Conservation (phyloP, 2,329 filamentous ascomycete species). For the Sarocladium oryzae region DNA sequence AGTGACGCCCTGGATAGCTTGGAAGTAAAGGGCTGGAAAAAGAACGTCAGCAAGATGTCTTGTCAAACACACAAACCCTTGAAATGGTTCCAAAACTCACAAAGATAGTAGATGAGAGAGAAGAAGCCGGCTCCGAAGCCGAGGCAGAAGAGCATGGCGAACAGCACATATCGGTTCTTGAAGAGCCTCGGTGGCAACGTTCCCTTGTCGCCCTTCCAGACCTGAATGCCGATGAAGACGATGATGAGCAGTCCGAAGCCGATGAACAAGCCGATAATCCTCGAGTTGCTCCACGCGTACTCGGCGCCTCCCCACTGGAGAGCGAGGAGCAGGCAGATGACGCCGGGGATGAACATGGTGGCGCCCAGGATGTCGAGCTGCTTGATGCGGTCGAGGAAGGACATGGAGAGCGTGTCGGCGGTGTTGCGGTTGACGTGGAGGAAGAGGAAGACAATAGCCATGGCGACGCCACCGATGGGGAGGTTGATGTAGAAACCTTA, state of each 20-base stretch:
- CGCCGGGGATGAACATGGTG: conserved; percentile 42
- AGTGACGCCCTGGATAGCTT: conserved; percentile 32
- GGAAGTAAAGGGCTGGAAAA: conserved; percentile 39
- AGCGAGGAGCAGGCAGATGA: conserved; percentile 47
- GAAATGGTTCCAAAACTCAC: conserved; percentile 27
- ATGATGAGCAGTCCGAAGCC: conserved; percentile 38
- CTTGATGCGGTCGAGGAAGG: conserved; percentile 30
- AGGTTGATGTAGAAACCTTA: conserved; percentile 31
- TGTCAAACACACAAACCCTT: no score
- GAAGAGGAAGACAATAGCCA: conserved; percentile 40
- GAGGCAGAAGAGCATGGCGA: conserved; percentile 37
- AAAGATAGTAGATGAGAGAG: conserved; percentile 46
- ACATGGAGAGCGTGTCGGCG: conserved; percentile 22
- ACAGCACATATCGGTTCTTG: conserved; percentile 33
- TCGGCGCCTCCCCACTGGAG: conserved; percentile 50
- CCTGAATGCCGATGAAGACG: conserved; percentile 41
- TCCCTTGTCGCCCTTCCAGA: conserved; percentile 34
- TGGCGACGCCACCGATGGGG: conserved; percentile 40
- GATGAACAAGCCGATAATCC: conserved; percentile 45
- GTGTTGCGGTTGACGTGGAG: conserved; percentile 33
- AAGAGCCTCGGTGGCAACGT: conserved; percentile 42
- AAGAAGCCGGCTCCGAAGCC: conserved; percentile 47
- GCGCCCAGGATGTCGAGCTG: conserved; percentile 45
- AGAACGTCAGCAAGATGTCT: no score
- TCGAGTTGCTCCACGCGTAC: conserved; percentile 42